phyloP scores from a whole-genome alignment of 2,329 filamentous ascomycete species.

The Fusarium oligoseptatum region DNA sequence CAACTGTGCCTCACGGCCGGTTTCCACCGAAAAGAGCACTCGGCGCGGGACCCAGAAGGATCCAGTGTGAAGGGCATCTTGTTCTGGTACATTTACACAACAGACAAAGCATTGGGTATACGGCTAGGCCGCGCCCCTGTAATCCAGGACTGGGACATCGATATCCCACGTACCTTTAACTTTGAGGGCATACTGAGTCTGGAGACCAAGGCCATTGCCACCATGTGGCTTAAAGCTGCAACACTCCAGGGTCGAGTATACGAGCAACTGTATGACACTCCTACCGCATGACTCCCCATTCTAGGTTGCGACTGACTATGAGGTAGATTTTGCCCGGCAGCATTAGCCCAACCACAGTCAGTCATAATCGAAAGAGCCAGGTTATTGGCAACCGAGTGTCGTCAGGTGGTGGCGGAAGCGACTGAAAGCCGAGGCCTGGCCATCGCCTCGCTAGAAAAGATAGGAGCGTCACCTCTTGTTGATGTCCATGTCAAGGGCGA shows the following conservation, averaged over 20 bases:
- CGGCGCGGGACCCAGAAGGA: slow-evolving; percentile 49
- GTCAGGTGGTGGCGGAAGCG: slow-evolving; percentile 53
- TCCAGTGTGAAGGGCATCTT: slow-evolving; percentile 56
- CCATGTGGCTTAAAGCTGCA: slow-evolving; percentile 68
- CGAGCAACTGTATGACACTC: slow-evolving; percentile 56
- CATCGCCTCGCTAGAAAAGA: slow-evolving; percentile 53
- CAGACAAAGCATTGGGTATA: slow-evolving; percentile 70
- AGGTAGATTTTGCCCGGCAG: slow-evolving; percentile 64
- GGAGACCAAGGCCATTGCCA: slow-evolving; percentile 56
- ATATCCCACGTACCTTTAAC: slow-evolving; percentile 59
- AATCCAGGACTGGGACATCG: slow-evolving; percentile 72
- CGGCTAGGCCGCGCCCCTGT: slow-evolving; percentile 69
- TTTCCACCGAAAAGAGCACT: slow-evolving; percentile 63
- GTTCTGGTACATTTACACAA: slow-evolving; percentile 67
- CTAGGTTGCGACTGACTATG: slow-evolving; percentile 6
- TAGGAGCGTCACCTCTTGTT: slow-evolving; percentile 57
- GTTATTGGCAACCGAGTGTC: slow-evolving; percentile 55
- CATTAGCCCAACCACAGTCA: slow-evolving; percentile 56
- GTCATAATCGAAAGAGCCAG: slow-evolving; percentile 57
- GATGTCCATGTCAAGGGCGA: slow-evolving; percentile 61
- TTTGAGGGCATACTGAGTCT: slow-evolving; percentile 57
- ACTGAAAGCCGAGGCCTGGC: slow-evolving; percentile 52
- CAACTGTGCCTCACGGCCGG: slow-evolving; percentile 73
- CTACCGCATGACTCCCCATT: neutral
- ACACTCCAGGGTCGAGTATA: slow-evolving; percentile 72